phyloP scores from a whole-genome alignment of 2,329 filamentous ascomycete species.

The Paraphaeosphaeria minitans region DNA sequence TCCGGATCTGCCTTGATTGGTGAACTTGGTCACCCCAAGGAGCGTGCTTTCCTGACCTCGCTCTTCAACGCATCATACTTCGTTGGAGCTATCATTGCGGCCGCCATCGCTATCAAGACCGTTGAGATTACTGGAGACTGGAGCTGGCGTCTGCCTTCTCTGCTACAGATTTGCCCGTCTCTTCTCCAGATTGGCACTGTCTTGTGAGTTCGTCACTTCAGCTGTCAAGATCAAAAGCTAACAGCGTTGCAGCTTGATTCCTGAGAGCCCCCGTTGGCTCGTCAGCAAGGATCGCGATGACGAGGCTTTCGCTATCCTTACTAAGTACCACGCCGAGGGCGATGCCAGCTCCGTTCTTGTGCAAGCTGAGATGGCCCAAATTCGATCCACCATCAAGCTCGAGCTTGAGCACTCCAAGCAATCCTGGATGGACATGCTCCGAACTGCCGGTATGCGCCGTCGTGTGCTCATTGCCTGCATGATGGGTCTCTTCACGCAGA shows the following conservation, averaged over 20 bases:
- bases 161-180: constrained; percentile 57
- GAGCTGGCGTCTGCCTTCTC: constrained; percentile 59
- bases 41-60: constrained; percentile 64
- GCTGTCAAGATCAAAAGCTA: neutral
- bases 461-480: constrained; percentile 40
- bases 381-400: constrained; percentile 60
- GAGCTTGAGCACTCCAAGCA: constrained; percentile 60
- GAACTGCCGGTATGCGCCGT: constrained; percentile 51
- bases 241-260: constrained; percentile 33
- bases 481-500: constrained; percentile 49
- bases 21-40: constrained; percentile 65
- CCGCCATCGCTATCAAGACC: constrained; percentile 58
- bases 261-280: constrained; percentile 55
- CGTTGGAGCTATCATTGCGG: constrained; percentile 56
- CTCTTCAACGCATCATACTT: constrained; percentile 66
- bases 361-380: constrained; percentile 65
- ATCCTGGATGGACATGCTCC: constrained; percentile 60
- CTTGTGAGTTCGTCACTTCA: constrained; percentile 25
- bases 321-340: constrained; percentile 53
- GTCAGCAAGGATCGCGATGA: constrained; percentile 59
- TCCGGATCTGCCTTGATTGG: constrained; percentile 63
- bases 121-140: constrained; percentile 48
- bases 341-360: constrained; percentile 47
- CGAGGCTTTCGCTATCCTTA: constrained; percentile 42
- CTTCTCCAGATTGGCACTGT: constrained; percentile 49